Percentiles rank a stretch among this genome's conserved stretches.
phyloP scores from a whole-genome alignment of 2,329 filamentous ascomycete species.

The Chalaropsis thielavioides region DNA sequence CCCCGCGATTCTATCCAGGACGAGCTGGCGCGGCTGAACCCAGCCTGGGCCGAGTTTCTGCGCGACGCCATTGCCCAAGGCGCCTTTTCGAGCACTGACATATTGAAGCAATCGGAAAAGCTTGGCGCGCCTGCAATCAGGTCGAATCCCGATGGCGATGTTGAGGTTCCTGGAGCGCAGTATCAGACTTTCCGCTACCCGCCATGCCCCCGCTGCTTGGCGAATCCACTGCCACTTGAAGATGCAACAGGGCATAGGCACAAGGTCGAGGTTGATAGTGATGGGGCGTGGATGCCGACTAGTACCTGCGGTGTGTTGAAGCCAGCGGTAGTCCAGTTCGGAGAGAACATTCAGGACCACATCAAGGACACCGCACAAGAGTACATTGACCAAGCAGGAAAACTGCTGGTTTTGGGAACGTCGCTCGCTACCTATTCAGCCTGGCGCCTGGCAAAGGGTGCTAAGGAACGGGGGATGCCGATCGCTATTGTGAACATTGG shows the following conservation, averaged over 20 bases:
- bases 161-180: constrained; percentile 72
- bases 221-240: constrained; percentile 26
- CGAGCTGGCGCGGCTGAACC: constrained; percentile 65
- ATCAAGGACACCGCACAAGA: constrained; percentile 67
- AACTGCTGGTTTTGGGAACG: constrained; percentile 69
- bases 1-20: constrained; percentile 61
- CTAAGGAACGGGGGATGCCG: constrained; percentile 67
- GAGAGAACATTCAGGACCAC: constrained; percentile 59
- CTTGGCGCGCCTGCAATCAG: constrained; percentile 54
- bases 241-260: constrained; percentile 21
- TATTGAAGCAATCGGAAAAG: constrained; percentile 45
- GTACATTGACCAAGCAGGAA: constrained; percentile 61
- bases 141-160: constrained; percentile 87
- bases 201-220: constrained; percentile 67
- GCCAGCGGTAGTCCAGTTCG: constrained; percentile 91
- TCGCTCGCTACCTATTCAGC: constrained; percentile 91
- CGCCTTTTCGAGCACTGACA: constrained; percentile 4
- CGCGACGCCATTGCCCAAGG: constrained; percentile 52
- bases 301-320: constrained; percentile 72
- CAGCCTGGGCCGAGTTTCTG: constrained; percentile 68
- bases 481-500: constrained; percentile 80
- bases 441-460: constrained; percentile 74
- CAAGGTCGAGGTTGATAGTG: constrained; percentile 53
- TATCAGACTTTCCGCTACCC: constrained; percentile 89
- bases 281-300: constrained; percentile 52